Evolutionary conservation across 2,329 filamentous ascomycete species (phyloP).

Genomic region (Aspergillus transmontanensis): DNA sequence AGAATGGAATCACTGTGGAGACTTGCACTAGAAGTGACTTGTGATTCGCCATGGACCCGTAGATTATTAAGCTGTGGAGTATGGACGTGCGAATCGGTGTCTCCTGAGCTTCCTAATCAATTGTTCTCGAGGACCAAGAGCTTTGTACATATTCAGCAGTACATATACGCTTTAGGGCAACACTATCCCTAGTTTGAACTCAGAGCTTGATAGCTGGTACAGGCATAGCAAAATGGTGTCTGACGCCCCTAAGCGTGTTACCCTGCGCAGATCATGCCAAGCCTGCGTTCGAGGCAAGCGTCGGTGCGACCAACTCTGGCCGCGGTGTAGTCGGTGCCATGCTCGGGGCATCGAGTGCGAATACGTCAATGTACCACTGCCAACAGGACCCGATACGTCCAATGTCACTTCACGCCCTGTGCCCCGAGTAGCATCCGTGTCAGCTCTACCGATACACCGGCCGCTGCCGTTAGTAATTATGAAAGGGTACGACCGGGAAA

Average conservation of each 20-base stretch:
- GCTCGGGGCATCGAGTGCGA: slow-evolving; percentile 24
- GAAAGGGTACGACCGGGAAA: slow-evolving; percentile 24
- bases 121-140: not conserved
- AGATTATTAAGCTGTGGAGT: not conserved
- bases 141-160: not conserved
- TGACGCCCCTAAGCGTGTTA: slow-evolving; percentile 4
- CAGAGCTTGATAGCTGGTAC: not conserved
- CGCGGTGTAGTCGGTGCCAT: slow-evolving; percentile 29
- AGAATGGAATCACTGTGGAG: no score
- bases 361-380: slow-evolving; percentile 28
- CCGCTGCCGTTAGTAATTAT: slow-evolving; percentile 24
- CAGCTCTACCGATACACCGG: slow-evolving; percentile 10
- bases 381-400: not conserved
- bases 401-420: no score
- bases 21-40: no score
- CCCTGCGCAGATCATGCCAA: slow-evolving; percentile 32
- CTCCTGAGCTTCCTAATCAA: not conserved
- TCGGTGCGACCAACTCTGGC: slow-evolving; percentile 30
- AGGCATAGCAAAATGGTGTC: not conserved
- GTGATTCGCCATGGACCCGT: no score
- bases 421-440: not conserved
- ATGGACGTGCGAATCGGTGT: not conserved
- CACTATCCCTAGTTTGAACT: not conserved
- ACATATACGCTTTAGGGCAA: not conserved
- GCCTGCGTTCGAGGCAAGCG: slow-evolving; percentile 31